Percentiles rank a stretch among this genome's conserved stretches.
Conservation (phyloP, 305 asterid species). For the Withania somnifera region DNA sequence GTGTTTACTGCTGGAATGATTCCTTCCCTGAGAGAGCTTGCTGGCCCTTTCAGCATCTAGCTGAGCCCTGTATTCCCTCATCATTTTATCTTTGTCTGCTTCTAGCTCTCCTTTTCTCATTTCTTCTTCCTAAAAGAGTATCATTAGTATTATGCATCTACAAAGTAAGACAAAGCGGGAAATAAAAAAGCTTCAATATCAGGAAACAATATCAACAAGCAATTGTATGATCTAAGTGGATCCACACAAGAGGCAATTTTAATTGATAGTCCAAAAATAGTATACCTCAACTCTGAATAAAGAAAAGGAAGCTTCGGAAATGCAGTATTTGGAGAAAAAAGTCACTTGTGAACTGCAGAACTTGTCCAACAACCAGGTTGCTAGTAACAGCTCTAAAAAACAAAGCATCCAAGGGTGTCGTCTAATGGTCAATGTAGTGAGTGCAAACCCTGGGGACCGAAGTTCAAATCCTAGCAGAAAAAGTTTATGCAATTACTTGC, state of each 20-base stretch:
- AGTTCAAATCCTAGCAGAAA: neutral
- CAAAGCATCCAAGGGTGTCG: neutral
- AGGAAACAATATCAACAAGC: neutral
- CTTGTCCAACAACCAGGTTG: neutral
- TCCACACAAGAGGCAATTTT: neutral
- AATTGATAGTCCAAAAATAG: neutral
- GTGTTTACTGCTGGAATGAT: conserved; percentile 69
- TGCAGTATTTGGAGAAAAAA: neutral
- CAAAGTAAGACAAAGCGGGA: neutral
- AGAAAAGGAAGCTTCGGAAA: neutral
- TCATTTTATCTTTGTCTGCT: conserved; percentile 94
- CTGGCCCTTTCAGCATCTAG: conserved; percentile 89
- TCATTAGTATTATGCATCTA: conserved; percentile 11
- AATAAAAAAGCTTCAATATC: neutral
- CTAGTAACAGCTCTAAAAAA: neutral
- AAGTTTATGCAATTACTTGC: neutral
- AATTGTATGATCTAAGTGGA: neutral
- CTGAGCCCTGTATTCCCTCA: conserved; percentile 94
- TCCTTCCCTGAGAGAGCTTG: conserved; percentile 78
- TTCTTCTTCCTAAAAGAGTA: conserved; percentile 86
- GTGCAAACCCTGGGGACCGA: neutral
- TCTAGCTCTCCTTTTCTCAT: conserved; percentile 88
- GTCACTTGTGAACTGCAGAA: neutral
- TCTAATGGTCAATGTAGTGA: neutral
- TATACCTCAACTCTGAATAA: neutral